Base-by-base conservation (phyloP, 768 basidiomycete genomes). In the Clavaria fumosa region DNA sequence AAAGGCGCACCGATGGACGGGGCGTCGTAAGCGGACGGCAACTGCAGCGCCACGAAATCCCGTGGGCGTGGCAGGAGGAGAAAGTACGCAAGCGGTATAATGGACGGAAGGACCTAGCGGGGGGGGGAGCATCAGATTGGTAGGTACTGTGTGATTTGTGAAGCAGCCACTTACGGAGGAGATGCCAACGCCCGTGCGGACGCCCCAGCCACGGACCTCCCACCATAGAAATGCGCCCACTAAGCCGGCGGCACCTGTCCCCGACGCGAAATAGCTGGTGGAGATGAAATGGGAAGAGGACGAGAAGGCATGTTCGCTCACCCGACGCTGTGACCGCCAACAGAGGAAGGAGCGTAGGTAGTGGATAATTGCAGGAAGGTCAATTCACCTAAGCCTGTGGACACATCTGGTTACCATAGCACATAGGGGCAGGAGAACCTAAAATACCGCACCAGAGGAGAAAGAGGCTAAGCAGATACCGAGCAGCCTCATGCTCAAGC, bases 211-310 rank as follows among this genome's bases (percentile, higher is more conserved):
- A 14, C 95, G 66, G 3, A 97, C 60, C 45, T 88, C 67, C 93
- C 93, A 97, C 95, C 95, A 97, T 9, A 95, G 50, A 26, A 82
- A 80, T 0, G 93, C 89, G 5, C 93, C 93, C 1, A 78, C 80
- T 1, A 99, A 70, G 0, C 93, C 93, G 0, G 93, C 93, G 4
- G 82, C 86, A 1, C 93, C 93, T 0, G 93, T 97, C 0, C 93
- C 93, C 6, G 80, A 79, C 5, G 91, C 78, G 56, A 96, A 99
- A 50, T 89, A 95, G 4, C 82, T 83, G 30, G 2, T 30, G 31
- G 1, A 34, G 35, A 39, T 20, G 37, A 24, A 27, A 10, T 40
- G 19, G 18, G 14, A 12, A 18, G 23, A 40, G 22, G 5, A n/a
- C 23, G n/a, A 11, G 20, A 10, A 20, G 37, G 26, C 7, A 9